These are phyloP conservation scores for Elaeis guineensis DNA, from an alignment of 176 grass and related monocot species.

Conservation along the genomic window DNA sequence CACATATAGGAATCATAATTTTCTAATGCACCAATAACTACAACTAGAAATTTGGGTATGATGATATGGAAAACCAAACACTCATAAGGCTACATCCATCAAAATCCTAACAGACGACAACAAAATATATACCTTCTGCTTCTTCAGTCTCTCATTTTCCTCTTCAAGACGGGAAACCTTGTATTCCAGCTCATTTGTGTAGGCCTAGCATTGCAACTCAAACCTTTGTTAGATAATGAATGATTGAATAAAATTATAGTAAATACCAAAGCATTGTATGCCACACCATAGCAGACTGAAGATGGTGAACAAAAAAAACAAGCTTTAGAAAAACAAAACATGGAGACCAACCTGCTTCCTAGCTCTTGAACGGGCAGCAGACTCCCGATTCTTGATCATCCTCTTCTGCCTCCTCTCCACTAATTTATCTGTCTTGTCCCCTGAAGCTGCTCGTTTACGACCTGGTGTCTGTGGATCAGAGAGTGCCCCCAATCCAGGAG, in stretches of 20 bases:
- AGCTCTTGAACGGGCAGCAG: slow-evolving; percentile 79
- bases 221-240: too few species aligned
- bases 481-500: neutral
- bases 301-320: too few species aligned
- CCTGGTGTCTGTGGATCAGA: slow-evolving; percentile 27
- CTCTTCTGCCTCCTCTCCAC: slow-evolving; percentile 83
- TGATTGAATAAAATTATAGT: too few species aligned
- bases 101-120: neutral
- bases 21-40: too few species aligned
- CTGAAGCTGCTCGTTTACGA: slow-evolving; percentile 38
- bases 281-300: neutral
- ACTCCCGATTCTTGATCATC: slow-evolving; percentile 98
- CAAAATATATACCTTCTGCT: slow-evolving; percentile 42
- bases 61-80: too few species aligned
- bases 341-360: slow-evolving; percentile 53
- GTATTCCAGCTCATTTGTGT: slow-evolving; percentile 86
- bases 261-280: neutral
- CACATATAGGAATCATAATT: too few species aligned
- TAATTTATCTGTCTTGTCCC: slow-evolving; percentile 29
- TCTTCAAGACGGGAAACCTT: slow-evolving; percentile 66
- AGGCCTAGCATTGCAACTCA: slow-evolving; percentile 21
- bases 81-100: too few species aligned
- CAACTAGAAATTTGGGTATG: too few species aligned
- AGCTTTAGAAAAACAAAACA: too few species aligned
- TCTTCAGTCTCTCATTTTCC: slow-evolving; percentile 53